Evolutionary conservation across 2,329 filamentous ascomycete species (phyloP).

Genomic region (Fonsecaea erecta): DNA sequence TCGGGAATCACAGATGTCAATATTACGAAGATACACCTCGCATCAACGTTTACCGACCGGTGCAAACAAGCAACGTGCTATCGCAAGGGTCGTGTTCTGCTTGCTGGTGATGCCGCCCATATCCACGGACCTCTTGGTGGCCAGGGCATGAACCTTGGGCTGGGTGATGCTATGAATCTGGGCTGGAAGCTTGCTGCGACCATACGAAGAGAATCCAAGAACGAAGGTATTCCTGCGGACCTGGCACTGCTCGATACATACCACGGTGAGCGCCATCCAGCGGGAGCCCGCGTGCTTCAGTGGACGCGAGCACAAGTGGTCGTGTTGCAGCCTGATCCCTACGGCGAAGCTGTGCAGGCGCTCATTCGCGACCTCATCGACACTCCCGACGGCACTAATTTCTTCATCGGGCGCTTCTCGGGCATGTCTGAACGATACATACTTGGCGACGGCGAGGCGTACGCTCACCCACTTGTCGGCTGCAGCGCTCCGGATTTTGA

Average conservation of each 20-base stretch:
- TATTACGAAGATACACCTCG: constrained; percentile 24
- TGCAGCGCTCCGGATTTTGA: constrained; percentile 46
- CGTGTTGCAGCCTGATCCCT: constrained; percentile 41
- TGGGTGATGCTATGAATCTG: constrained; percentile 45
- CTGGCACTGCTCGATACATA: constrained; percentile 41
- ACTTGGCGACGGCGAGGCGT: constrained; percentile 28
- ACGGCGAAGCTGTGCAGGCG: constrained; percentile 37
- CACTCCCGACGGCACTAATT: constrained; percentile 24
- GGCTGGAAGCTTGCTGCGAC: constrained; percentile 44
- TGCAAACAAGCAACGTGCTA: constrained; percentile 34
- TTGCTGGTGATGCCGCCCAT: constrained; percentile 46
- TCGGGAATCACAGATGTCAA: constrained; percentile 20
- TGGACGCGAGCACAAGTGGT: constrained; percentile 48
- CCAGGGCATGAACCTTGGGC: constrained; percentile 44
- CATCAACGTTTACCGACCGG: constrained; percentile 22
- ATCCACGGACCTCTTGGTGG: constrained; percentile 42
- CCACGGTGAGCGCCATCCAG: constrained; percentile 41
- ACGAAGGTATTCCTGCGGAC: neutral
- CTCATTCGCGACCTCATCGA: constrained; percentile 24
- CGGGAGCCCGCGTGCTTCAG: constrained; percentile 43
- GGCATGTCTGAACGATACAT: constrained; percentile 44
- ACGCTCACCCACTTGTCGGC: constrained; percentile 43
- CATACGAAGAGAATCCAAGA: constrained; percentile 32
- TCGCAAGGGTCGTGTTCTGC: constrained; percentile 40
- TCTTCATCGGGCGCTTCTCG: constrained; percentile 41